Conservation (phyloP, 306 rosid species). For the Dryas alaskensis region DNA sequence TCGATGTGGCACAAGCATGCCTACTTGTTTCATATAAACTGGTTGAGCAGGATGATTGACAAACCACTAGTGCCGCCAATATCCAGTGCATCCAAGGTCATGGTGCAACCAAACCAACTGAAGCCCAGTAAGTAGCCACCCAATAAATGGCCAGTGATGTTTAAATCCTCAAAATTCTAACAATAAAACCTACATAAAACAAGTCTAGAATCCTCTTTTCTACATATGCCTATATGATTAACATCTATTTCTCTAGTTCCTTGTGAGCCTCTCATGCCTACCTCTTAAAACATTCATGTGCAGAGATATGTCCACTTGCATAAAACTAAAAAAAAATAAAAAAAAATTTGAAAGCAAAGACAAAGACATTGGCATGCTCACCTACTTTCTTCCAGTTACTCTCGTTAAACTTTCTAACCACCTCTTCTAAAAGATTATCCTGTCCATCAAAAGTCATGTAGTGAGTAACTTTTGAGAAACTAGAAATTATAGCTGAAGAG, state of each 20-base stretch:
- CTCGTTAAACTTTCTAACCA: conserved; percentile 42
- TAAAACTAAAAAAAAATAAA: not conserved
- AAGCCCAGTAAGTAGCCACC: too few species aligned
- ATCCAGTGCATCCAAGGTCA: too few species aligned
- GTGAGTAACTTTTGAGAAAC: conserved; percentile 12
- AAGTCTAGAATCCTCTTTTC: not conserved
- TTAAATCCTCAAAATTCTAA: not conserved
- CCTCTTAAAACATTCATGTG: not conserved
- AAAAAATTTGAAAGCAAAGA: not conserved
- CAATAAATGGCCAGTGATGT: not conserved
- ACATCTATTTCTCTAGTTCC: too few species aligned
- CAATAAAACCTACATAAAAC: not conserved
- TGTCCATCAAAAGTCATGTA: conserved; percentile 32
- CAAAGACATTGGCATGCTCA: conserved; percentile 2
- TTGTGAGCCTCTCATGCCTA: not conserved
- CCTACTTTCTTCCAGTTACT: conserved; percentile 59
- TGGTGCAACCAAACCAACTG: too few species aligned
- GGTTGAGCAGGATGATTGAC: not conserved
- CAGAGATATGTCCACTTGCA: not conserved
- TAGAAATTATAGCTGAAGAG: not conserved
- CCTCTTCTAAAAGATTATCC: conserved; percentile 49
- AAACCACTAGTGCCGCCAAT: not conserved
- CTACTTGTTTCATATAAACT: not conserved
- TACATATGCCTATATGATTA: not conserved
- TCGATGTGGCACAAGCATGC: too few species aligned